A percentile compares a stretch with the other conserved stretches of the same genome.
These are phyloP conservation scores for Colletotrichum sp. DNA, from an alignment of 2,329 filamentous ascomycete species.

Conservation along the genomic window DNA sequence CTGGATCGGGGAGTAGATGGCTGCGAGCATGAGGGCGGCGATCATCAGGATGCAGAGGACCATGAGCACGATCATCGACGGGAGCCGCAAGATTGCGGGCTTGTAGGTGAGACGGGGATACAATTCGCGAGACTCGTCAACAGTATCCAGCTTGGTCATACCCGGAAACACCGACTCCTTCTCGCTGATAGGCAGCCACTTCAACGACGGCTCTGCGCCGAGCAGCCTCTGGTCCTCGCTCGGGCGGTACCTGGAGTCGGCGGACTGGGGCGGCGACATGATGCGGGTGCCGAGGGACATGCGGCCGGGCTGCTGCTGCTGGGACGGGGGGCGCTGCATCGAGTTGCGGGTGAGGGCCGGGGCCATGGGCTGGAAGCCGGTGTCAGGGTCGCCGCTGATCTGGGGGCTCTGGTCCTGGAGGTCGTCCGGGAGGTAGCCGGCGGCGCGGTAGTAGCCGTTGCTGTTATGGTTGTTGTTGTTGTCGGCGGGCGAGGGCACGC, in stretches of 20 bases:
- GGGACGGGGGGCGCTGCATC: slow-evolving; percentile 1
- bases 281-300: slow-evolving; percentile 17
- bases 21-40: slow-evolving; percentile 73
- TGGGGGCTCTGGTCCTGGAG: slow-evolving; percentile 27
- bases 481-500: slow-evolving; percentile 34
- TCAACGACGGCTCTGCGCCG: neutral
- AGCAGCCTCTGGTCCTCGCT: neutral
- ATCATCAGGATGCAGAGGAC: slow-evolving; percentile 72
- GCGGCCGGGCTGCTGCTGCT: neutral
- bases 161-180: slow-evolving; percentile 11
- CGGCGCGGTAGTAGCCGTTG: slow-evolving; percentile 31
- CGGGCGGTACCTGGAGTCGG: neutral
- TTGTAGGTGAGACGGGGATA: slow-evolving; percentile 68
- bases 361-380: slow-evolving; percentile 3
- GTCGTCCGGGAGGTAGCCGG: slow-evolving; percentile 30
- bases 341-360: slow-evolving; percentile 6
- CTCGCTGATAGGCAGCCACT: slow-evolving; percentile 40
- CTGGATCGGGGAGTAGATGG: slow-evolving; percentile 67
- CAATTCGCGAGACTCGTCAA: slow-evolving; percentile 41
- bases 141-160: slow-evolving; percentile 28
- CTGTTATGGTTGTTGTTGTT: slow-evolving; percentile 37
- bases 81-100: slow-evolving; percentile 72
- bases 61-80: slow-evolving; percentile 66
- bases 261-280: slow-evolving; percentile 13
- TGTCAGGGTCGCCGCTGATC: slow-evolving; percentile 10